Base-by-base conservation (phyloP, 2,329 filamentous ascomycete genomes). In the Diplodia intermedia region DNA sequence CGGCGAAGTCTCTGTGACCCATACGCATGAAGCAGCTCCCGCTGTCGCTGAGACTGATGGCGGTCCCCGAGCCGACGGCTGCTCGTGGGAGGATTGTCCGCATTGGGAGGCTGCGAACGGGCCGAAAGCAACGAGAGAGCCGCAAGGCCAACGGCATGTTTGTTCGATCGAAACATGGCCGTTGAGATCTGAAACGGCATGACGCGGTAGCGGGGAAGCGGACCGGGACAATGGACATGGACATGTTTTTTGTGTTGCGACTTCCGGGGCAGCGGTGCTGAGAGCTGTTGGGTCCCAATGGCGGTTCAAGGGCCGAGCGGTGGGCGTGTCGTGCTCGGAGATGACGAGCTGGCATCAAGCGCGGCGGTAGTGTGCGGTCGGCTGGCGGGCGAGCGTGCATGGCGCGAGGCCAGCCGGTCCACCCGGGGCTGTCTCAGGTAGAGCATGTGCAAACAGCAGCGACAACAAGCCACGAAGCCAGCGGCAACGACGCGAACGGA, bases 361-460 rank as follows among this genome's bases (percentile, higher is more conserved):
- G 29, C 31, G 26, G 18, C 15, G 11, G 11, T 31, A 55, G 40
- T 8, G 40, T 26, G 40, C 23, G 23, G 40, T 20, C 36, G 36
- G 36, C 36, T 38, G 36, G 36, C 36, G 8, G 2, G 8, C 9
- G 26, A 18, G 9, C 15, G 29, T 50, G 38, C 38, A 23, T 36
- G 26, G 18, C 53, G 57, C 20, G 43, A 36, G 56, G 7, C 38
- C 38, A n/a, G 56, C 56, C 15, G 56, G 31, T 36, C 60, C 47
- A 63, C 60, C 43, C 18, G 18, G 43, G n/a, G 26, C 1, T 26
- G 60, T 63, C 60, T 63, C 60, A 33, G 60, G 36, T 52, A 52
- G 47, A 63, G n/a, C 47, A 40, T 18, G 12, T 8, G 31, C 60
- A 20, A 38, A 26, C n/a, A 36, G 26, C 60, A 29, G 57, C 50